These are phyloP conservation scores for Dactylorhiza incarnata DNA, from an alignment of 106 monocot genomes.

Conservation along the genomic window DNA sequence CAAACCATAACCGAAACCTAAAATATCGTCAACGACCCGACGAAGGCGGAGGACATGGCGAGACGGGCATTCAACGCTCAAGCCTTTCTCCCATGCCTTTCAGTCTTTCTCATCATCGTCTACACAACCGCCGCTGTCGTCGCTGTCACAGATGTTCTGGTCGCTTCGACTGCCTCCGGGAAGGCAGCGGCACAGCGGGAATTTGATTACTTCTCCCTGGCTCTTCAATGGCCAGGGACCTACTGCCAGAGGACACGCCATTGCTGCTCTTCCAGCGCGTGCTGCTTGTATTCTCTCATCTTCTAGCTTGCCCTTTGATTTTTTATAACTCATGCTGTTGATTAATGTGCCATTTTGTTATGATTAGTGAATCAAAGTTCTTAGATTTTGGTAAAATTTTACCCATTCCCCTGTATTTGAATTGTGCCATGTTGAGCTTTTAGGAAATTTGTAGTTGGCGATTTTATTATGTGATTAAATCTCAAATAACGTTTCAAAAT, in stretches of 20 bases:
- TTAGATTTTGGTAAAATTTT: not conserved
- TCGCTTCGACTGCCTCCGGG: not conserved
- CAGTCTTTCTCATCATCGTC: not conserved
- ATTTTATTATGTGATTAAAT: not conserved
- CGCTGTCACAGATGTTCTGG: not conserved
- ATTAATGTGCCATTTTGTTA: not conserved
- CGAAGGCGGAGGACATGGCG: not conserved
- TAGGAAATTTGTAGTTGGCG: not conserved
- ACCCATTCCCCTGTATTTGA: not conserved
- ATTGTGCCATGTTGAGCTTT: not conserved
- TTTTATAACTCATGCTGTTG: not conserved
- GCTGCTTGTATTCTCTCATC: constrained; percentile 27
- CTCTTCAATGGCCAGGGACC: constrained; percentile 68
- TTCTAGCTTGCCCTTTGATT: not conserved
- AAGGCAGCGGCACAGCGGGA: constrained; percentile 20
- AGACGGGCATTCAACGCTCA: not conserved
- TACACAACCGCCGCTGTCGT: not conserved
- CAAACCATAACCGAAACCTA: no score
- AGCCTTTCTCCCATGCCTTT: not conserved
- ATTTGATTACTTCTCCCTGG: constrained; percentile 60
- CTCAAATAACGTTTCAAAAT: no score
- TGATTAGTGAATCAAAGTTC: not conserved
- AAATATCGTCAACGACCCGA: no score
- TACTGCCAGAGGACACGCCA: constrained; percentile 34
- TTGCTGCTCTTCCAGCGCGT: constrained; percentile 59